Evolutionary conservation across 768 basidiomycete species (phyloP), one percentile per base, ranked within the genome.

Genomic region (Ramaria sp.): DNA sequence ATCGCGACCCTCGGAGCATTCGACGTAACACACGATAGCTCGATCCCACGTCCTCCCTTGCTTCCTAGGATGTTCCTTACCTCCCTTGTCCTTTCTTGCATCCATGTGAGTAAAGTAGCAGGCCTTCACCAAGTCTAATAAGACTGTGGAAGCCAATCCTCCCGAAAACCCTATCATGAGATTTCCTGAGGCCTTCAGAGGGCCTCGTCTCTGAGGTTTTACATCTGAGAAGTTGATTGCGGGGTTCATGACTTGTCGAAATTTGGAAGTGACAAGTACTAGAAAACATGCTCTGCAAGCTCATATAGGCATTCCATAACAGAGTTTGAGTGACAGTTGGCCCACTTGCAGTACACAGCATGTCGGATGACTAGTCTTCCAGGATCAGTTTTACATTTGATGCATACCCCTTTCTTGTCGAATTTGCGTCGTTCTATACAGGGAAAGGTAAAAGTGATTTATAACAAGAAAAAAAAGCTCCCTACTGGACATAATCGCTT

Each of bases 291-390:
- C 75, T 66, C 82, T 84, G 60, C 18, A 49, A 48, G 32, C 56
- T 43, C 20, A 36, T 47, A 16, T 34, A 7, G 36, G 3, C 15
- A 41, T 43, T 18, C 37, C 10, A 55, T 4, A 41, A 47, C 27
- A 58, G 52, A 50, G 34, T 22, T 27, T 47, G 48, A 43, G 54
- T 9, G 32, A 53, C 27, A 36, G n/a, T 38, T 37, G 56, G 59
- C 74, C 61, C 61, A 88, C 88, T 81, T 87, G 85, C 88, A 91
- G 63, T 90, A 91, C 18, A 87, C 83, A 13, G 84, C 80, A 64
- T 90, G 85, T 39, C 86, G 75, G 53, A 89, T 79, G 47, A 88
- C 81, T 27, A 89, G 69, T 50, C 81, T 85, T 22, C 85, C 88
- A 6, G 53, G 59, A 24, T 74, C 75, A 28, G 66, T 69, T 64